phyloP scores from a whole-genome alignment of 768 basidiomycete genomes.

The Trametes coccinea region DNA sequence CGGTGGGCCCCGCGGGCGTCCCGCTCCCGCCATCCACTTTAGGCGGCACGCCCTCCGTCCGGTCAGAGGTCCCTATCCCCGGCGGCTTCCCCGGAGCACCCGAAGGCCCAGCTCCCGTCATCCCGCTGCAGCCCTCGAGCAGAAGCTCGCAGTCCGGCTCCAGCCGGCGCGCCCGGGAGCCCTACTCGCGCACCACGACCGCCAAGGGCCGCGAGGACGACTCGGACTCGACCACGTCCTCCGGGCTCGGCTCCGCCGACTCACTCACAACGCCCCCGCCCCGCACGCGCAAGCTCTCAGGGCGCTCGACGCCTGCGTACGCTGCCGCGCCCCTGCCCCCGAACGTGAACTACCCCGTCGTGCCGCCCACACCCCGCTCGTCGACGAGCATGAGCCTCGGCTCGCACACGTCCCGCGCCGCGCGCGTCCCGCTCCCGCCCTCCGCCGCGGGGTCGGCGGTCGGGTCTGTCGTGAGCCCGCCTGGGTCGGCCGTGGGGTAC shows the following conservation, averaged over 20 bases:
- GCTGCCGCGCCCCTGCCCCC: slow-evolving; percentile 26
- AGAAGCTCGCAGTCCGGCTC: slow-evolving; percentile 11
- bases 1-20: slow-evolving; percentile 10
- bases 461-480: slow-evolving; percentile 14
- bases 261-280: slow-evolving; percentile 38
- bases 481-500: slow-evolving; percentile 14
- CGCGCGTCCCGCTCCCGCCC: slow-evolving; percentile 26
- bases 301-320: slow-evolving; percentile 23
- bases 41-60: slow-evolving; percentile 20
- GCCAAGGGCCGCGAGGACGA: slow-evolving; percentile 20
- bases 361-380: slow-evolving; percentile 19
- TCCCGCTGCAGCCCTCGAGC: slow-evolving; percentile 15
- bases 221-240: slow-evolving; percentile 31
- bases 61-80: slow-evolving; percentile 20
- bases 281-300: slow-evolving; percentile 17
- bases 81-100: slow-evolving; percentile 20
- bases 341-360: slow-evolving; percentile 25
- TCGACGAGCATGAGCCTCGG: slow-evolving; percentile 15
- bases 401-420: slow-evolving; percentile 20
- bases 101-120: slow-evolving; percentile 10
- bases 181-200: slow-evolving; percentile 7
- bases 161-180: slow-evolving; percentile 4
- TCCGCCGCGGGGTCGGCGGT: slow-evolving; percentile 17
- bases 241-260: slow-evolving; percentile 34
- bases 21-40: slow-evolving; percentile 15